Base-by-base conservation (phyloP, 495 filamentous ascomycete genomes). In the Aspergillus mulundensis region DNA sequence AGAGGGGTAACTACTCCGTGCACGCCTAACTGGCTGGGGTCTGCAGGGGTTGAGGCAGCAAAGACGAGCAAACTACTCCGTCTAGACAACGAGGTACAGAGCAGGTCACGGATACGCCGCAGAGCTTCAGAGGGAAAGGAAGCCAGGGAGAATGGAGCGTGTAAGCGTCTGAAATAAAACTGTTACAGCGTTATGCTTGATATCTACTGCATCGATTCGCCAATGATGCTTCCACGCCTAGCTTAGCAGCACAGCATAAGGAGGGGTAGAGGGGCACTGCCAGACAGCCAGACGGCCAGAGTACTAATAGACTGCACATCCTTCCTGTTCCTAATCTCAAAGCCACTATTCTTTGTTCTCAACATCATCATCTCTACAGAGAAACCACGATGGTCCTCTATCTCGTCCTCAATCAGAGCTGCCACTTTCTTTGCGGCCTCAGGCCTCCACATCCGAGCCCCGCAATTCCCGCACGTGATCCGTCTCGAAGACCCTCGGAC, bases 381-480 rank as follows among this genome's bases (percentile, higher is more conserved):
- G 7, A 8, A 19, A 21, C 23, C 32, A 7, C 46, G 28, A 53
- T 58, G 50, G 28, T 54, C 21, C 50, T 53, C 16, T 54, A 56
- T 42, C 40, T 47, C 34, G 18, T 51, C 40, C 51, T 50, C 51
- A 49, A 50, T 28, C 51, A 59, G 28, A 50, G 47, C 46, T 51
- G 47, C 18, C 53, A 60, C 15, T 48, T 54, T 24, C 23, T 54
- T 38, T 49, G 36, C 15, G 49, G 52, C 57, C 57, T 59, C 32
- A 50, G 57, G 57, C 51, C 50, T 39, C 28, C 25, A 12, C 32
- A 56, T 34, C 44, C 32, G 18, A 45, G 51, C 58, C 58, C 58
- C 58, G 52, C 58, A 39, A 56, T 60, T 32, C 21, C 52, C 41
- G 23, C 58, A 60, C 58, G 58, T 60, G 58, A 60, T 19, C 23